phyloP scores from a whole-genome alignment of 495 filamentous ascomycete genomes.

The Podospora australis region DNA sequence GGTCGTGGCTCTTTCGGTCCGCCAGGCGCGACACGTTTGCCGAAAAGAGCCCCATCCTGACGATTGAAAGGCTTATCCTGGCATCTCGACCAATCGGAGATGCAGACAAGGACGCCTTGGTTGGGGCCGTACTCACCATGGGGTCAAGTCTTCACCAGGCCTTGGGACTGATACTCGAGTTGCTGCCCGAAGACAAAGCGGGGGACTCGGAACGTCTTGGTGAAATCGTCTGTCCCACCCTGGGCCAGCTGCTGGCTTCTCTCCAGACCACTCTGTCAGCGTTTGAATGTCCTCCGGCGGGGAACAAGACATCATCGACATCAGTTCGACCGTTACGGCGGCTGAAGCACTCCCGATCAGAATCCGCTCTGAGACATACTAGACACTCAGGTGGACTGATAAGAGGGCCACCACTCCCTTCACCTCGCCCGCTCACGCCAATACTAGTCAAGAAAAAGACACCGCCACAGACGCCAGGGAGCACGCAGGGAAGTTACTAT shows the following conservation, averaged over 20 bases:
- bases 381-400: neutral
- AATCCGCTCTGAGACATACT: slow-evolving; percentile 1
- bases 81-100: slow-evolving; percentile 16
- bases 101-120: slow-evolving; percentile 23
- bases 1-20: slow-evolving; percentile 22
- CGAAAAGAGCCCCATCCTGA: slow-evolving; percentile 18
- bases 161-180: slow-evolving; percentile 21
- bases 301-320: neutral
- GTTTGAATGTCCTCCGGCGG: slow-evolving; percentile 1
- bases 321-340: neutral
- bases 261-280: slow-evolving; percentile 14
- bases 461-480: neutral
- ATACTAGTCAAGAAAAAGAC: neutral
- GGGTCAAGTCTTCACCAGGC: slow-evolving; percentile 23
- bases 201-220: slow-evolving; percentile 22
- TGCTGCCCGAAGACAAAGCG: slow-evolving; percentile 23
- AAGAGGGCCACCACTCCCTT: neutral
- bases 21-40: slow-evolving; percentile 17
- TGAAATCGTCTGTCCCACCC: slow-evolving; percentile 25
- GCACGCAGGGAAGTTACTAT: neutral
- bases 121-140: slow-evolving; percentile 24
- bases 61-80: slow-evolving; percentile 20
- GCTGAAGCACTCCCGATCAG: slow-evolving; percentile 1
- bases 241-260: slow-evolving; percentile 18
- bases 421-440: neutral